Evolutionary conservation across 805 yeast genomes (phyloP).

Genomic region (Kuraishia piskuri): DNA sequence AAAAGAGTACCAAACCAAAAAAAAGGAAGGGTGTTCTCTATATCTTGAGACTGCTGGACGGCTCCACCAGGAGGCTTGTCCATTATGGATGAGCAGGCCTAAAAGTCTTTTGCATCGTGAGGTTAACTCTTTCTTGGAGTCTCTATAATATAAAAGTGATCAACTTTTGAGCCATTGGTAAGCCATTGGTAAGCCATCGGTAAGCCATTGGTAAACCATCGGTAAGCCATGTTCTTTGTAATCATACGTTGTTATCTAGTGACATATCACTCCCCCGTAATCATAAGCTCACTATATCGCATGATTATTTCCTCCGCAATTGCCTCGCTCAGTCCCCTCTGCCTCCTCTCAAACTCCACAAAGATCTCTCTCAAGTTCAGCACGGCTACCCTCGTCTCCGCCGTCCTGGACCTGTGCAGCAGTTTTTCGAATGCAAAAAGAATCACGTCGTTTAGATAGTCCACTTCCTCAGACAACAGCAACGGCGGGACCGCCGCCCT

Average conservation of each 20-base stretch:
- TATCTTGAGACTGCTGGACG: not conserved
- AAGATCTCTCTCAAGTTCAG: conserved; percentile 31
- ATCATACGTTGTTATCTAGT: not conserved
- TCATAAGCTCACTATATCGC: not conserved
- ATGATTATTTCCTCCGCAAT: conserved; percentile 18
- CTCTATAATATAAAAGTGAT: too few relatives aligned
- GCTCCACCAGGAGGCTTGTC: not conserved
- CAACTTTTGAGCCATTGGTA: too few relatives aligned
- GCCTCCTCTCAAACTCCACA: conserved; percentile 34
- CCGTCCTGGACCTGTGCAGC: conserved; percentile 41
- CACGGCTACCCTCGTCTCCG: conserved; percentile 38
- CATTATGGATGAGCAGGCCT: not conserved
- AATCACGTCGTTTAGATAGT: conserved; percentile 32
- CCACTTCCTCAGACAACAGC: conserved; percentile 10
- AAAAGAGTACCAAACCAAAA: not conserved
- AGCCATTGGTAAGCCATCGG: too few relatives aligned
- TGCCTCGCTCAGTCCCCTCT: conserved; percentile 61
- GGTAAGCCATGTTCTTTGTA: too few relatives aligned
- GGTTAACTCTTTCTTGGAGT: too few relatives aligned
- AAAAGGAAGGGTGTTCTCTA: not conserved
- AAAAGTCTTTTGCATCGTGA: too few relatives aligned
- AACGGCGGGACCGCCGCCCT: too few relatives aligned
- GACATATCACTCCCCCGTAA: not conserved
- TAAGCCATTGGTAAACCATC: too few relatives aligned
- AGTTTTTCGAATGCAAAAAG: conserved; percentile 38